These are phyloP conservation scores for Neurospora sp. DNA, from an alignment of 2,329 filamentous ascomycete genomes.

Conservation along the genomic window DNA sequence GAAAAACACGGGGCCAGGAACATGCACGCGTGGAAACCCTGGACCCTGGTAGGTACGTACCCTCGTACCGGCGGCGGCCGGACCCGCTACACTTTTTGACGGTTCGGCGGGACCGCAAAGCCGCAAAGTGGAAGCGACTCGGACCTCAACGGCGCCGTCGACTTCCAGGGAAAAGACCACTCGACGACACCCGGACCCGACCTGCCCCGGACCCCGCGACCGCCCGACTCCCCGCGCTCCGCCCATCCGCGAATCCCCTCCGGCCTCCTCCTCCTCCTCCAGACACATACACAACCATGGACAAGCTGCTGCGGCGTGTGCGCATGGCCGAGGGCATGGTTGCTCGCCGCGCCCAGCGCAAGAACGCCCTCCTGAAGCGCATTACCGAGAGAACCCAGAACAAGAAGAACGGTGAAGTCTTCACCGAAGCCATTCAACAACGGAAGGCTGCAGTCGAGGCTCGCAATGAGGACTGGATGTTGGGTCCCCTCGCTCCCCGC, in stretches of 20 bases:
- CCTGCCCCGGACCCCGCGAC: neutral
- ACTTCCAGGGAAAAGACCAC: neutral
- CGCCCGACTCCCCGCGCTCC: neutral
- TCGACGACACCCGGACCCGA: neutral
- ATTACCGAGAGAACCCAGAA: neutral
- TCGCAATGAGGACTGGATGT: constrained; percentile 65
- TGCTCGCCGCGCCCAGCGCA: constrained; percentile 31
- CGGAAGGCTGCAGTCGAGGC: constrained; percentile 30
- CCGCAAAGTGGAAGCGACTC: neutral
- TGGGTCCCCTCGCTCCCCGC: constrained; percentile 70
- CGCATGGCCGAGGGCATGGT: constrained; percentile 57
- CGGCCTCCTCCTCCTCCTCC: neutral
- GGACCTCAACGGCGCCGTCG: neutral
- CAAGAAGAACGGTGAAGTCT: constrained; percentile 4
- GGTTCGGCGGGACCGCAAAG: neutral
- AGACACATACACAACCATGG: constrained; percentile 37
- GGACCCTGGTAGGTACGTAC: neutral
- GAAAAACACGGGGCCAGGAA: neutral
- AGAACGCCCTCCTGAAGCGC: neutral
- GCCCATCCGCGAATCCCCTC: neutral
- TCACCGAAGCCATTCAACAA: constrained; percentile 22
- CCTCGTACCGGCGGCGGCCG: neutral
- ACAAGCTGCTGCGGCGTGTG: constrained; percentile 59
- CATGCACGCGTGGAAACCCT: neutral
- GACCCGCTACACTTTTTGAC: neutral